A percentile compares a stretch with the other conserved stretches of the same genome.
Conservation (phyloP, 177 flowering plant species). For the Vitis hybrid region DNA sequence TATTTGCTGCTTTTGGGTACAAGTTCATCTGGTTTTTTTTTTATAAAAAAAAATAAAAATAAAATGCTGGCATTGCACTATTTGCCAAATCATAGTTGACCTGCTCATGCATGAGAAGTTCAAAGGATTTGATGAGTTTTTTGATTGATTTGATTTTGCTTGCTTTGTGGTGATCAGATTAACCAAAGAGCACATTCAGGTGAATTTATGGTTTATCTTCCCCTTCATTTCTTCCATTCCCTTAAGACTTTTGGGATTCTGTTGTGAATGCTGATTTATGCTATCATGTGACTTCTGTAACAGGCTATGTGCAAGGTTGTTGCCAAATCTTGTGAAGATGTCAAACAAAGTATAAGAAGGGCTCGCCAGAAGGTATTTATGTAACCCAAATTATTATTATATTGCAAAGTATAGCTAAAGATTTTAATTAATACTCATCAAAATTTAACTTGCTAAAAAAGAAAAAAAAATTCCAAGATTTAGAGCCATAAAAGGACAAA, state of each 20-base stretch:
- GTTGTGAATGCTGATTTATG: background rate
- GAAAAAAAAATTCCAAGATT: too few relatives aligned
- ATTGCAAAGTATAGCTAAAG: background rate
- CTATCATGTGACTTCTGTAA: background rate
- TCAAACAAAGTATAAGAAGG: constrained; percentile 88
- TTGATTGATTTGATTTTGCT: constrained; percentile 16
- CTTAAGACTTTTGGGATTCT: background rate
- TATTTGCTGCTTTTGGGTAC: background rate
- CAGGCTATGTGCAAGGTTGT: constrained; percentile 92
- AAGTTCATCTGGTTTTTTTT: too few relatives aligned
- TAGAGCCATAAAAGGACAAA: too few relatives aligned
- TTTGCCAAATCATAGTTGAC: background rate
- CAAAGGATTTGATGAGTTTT: background rate
- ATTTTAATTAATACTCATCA: too few relatives aligned
- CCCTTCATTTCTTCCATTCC: background rate
- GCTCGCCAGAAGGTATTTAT: constrained; percentile 83
- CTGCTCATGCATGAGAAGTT: background rate
- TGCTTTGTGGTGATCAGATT: constrained; percentile 43
- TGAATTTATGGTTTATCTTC: constrained; percentile 22
- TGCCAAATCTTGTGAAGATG: constrained; percentile 83
- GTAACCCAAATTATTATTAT: background rate
- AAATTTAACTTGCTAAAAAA: too few relatives aligned
- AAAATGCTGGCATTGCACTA: too few relatives aligned
- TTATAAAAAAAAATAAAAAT: too few relatives aligned
- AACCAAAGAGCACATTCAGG: constrained; percentile 91